These are phyloP conservation scores for Madurella fahalii DNA, from an alignment of 2,329 filamentous ascomycete species.

Conservation along the genomic window DNA sequence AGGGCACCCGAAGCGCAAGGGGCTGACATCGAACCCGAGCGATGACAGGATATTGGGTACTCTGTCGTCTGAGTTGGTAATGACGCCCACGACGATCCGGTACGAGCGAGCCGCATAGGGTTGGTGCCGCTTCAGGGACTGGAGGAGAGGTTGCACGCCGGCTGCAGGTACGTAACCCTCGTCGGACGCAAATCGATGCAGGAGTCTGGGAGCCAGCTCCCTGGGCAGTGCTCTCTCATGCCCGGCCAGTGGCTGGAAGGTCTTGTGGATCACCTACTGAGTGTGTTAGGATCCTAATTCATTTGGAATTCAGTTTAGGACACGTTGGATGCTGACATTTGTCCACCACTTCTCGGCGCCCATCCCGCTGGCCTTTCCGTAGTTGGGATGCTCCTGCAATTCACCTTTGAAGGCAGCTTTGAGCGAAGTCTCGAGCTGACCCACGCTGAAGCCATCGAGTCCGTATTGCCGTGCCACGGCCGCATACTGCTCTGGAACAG, in stretches of 20 bases:
- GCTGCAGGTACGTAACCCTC: slow-evolving; percentile 50
- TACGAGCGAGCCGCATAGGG: slow-evolving; percentile 21
- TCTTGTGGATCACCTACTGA: slow-evolving; percentile 49
- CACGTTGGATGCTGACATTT: slow-evolving; percentile 40
- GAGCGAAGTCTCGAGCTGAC: slow-evolving; percentile 36
- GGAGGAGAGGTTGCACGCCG: slow-evolving; percentile 32
- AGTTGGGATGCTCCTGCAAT: slow-evolving; percentile 50
- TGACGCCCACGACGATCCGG: slow-evolving; percentile 48
- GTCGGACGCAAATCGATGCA: slow-evolving; percentile 49
- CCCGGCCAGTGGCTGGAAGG: slow-evolving; percentile 42
- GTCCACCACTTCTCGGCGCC: slow-evolving; percentile 56
- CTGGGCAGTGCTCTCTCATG: slow-evolving; percentile 33
- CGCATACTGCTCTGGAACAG: slow-evolving; percentile 52
- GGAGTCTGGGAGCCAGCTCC: slow-evolving; percentile 44
- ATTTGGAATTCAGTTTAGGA: not conserved
- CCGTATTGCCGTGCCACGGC: slow-evolving; percentile 49
- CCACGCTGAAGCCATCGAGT: slow-evolving; percentile 38
- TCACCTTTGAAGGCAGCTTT: slow-evolving; percentile 45
- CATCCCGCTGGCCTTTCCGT: slow-evolving; percentile 50
- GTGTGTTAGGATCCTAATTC: not conserved
- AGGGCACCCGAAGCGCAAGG: slow-evolving; percentile 29
- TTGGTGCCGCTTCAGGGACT: not conserved
- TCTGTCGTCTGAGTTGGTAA: slow-evolving; percentile 62
- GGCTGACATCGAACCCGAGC: slow-evolving; percentile 47
- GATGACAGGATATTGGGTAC: slow-evolving; percentile 51